Conservation (phyloP, 2,329 filamentous ascomycete species). For the Parastagonospora nodorum region DNA sequence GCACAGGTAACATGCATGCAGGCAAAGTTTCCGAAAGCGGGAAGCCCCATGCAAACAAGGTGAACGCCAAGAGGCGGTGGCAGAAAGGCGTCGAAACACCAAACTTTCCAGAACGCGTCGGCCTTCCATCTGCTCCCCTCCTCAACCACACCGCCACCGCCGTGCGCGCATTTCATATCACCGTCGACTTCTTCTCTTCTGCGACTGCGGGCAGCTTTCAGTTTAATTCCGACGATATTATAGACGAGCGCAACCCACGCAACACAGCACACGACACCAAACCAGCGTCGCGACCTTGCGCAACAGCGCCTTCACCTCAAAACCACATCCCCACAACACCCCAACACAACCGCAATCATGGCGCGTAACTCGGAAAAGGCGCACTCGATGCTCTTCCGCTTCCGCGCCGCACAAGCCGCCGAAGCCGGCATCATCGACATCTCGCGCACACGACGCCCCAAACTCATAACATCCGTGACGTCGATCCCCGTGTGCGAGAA, state of each 20-base stretch:
- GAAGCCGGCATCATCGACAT: slow-evolving; percentile 96
- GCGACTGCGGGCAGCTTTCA: slow-evolving; percentile 35
- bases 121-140: slow-evolving; percentile 4
- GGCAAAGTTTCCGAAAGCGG: background rate
- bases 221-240: slow-evolving; percentile 15
- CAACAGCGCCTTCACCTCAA: background rate
- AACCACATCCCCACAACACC: slow-evolving; percentile 1
- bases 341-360: slow-evolving; percentile 47
- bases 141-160: slow-evolving; percentile 17
- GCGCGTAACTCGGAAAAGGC: slow-evolving; percentile 98
- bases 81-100: slow-evolving; percentile 25
- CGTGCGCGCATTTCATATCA: slow-evolving; percentile 13
- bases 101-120: slow-evolving; percentile 42
- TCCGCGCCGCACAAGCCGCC: slow-evolving; percentile 94
- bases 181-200: slow-evolving; percentile 14
- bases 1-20: background rate
- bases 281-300: background rate
- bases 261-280: slow-evolving; percentile 5
- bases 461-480: slow-evolving; percentile 84
- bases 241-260: slow-evolving; percentile 1
- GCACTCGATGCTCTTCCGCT: slow-evolving; percentile 99
- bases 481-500: slow-evolving; percentile 89
- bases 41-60: background rate
- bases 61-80: slow-evolving; percentile 22
- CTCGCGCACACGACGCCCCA: slow-evolving; percentile 85